Base-by-base conservation (phyloP, 345 rosid species). In the Excoecaria agallocha region DNA sequence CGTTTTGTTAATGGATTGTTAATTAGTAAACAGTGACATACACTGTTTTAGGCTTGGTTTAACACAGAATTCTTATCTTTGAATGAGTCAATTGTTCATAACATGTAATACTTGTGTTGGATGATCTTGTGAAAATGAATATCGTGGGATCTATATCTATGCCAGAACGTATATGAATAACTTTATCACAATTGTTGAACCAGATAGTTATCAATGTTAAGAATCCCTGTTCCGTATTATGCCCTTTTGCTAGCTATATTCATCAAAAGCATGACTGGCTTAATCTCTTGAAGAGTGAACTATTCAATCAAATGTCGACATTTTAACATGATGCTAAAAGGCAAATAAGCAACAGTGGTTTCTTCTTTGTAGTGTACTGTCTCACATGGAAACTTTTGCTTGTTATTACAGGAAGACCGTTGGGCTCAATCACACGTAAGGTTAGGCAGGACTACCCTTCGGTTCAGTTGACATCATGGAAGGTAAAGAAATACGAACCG, bases 381-480 rank as follows among this genome's bases (percentile, higher is more conserved):
- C 39, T 41, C 25, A 25, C 65, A 13, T 16, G 52, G 5, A 43
- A 52, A 10, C 52, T 22, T 19, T 62, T 39, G 6, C 48, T 39
- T 74, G 75, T 51, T 37, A 3, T 71, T 70, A 74, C 86, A 94
- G 98, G 98, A 77, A 84, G 93, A 77, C 85, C 95, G 45, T 92
- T 87, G 89, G 77, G 82, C 62, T 80, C 85, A 51, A 97, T 94
- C 48, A 94, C 80, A 79, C 68, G 60, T n/a, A 94, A 89, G 81
- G 72, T 94, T 77, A 82, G 82, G 45, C 86, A 82, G 35, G 97
- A 90, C 82, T 90, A 79, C 77, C 88, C 92, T 55, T 76, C 86
- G 3, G 58, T 94, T 66, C 98, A 94, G 66, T 79, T 90, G 72
- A 87, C 97, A 39, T 92, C 97, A 15, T 94, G 98, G 98, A 90